Percentiles rank a stretch among this genome's conserved stretches.
These are phyloP conservation scores for Penicillium antarcticum DNA, from an alignment of 495 filamentous ascomycete species.

Conservation along the genomic window DNA sequence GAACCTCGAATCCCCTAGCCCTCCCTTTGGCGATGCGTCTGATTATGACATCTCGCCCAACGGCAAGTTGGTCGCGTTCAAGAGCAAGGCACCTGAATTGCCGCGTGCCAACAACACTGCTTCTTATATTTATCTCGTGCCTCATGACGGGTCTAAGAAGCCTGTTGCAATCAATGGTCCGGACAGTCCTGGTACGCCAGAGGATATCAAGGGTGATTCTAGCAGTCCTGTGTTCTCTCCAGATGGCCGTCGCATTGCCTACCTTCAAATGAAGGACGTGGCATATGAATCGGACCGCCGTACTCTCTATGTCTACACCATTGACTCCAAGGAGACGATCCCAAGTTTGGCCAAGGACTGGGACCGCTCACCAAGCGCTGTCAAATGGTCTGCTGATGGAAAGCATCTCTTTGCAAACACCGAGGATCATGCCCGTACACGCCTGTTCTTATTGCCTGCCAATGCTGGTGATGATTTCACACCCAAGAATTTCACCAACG, in stretches of 20 bases:
- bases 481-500: slow-evolving; percentile 30
- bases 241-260: slow-evolving; percentile 33
- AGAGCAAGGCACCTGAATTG: slow-evolving; percentile 41
- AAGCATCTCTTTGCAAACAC: slow-evolving; percentile 27
- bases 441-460: slow-evolving; percentile 32
- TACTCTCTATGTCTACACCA: slow-evolving; percentile 31
- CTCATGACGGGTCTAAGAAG: slow-evolving; percentile 32
- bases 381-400: slow-evolving; percentile 35
- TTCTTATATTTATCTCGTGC: slow-evolving; percentile 37
- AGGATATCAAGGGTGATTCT: slow-evolving; percentile 31
- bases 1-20: slow-evolving; percentile 43
- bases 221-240: slow-evolving; percentile 37
- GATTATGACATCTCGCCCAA: slow-evolving; percentile 42
- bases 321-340: slow-evolving; percentile 29
- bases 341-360: slow-evolving; percentile 31
- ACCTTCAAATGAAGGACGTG: slow-evolving; percentile 39
- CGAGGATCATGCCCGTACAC: slow-evolving; percentile 28
- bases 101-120: slow-evolving; percentile 37
- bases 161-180: slow-evolving; percentile 35
- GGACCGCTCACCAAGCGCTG: slow-evolving; percentile 35
- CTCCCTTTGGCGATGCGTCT: slow-evolving; percentile 36
- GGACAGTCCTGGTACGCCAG: slow-evolving; percentile 21
- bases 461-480: slow-evolving; percentile 28
- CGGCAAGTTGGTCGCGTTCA: slow-evolving; percentile 39
- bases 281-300: slow-evolving; percentile 37